Conservation (phyloP, 257 asterid genomes). For the Nicotiana otophora region DNA sequence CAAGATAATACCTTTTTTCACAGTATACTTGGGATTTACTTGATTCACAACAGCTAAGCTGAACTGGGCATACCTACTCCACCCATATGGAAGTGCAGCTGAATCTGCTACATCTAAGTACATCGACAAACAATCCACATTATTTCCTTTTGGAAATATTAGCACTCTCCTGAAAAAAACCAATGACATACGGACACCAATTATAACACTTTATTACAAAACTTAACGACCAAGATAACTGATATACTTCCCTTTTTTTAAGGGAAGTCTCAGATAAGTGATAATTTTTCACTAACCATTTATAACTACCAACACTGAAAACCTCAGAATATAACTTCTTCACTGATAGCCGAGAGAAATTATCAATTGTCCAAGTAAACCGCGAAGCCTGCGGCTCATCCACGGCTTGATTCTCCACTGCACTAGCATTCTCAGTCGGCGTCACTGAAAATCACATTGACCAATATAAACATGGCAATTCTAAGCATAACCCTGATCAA, state of each 20-base stretch:
- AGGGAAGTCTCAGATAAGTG: too few species aligned
- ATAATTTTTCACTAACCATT: conserved; percentile 48
- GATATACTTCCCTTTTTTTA: too few species aligned
- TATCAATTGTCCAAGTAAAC: conserved; percentile 75
- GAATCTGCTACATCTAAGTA: conserved; percentile 92
- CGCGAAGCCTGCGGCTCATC: conserved; percentile 91
- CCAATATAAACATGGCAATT: too few species aligned
- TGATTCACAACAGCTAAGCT: conserved; percentile 88
- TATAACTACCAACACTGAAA: conserved; percentile 71
- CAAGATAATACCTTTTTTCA: conserved; percentile 59
- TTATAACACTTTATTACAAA: not conserved
- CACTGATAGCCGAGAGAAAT: conserved; percentile 58
- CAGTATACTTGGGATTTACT: conserved; percentile 48
- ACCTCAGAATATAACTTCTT: conserved; percentile 86
- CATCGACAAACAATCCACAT: conserved; percentile 83
- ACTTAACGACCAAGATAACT: not conserved
- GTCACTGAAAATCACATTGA: conserved; percentile 31
- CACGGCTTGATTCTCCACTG: conserved; percentile 68
- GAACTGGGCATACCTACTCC: conserved; percentile 93
- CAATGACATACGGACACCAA: conserved; percentile 15
- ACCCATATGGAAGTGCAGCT: conserved; percentile 68
- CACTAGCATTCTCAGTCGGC: conserved; percentile 56
- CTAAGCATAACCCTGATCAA: not conserved
- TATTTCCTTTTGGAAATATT: conserved; percentile 89
- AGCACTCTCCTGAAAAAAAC: conserved; percentile 73